phyloP scores from a whole-genome alignment of 2,329 filamentous ascomycete genomes.

The Aspergillus transmontanensis region DNA sequence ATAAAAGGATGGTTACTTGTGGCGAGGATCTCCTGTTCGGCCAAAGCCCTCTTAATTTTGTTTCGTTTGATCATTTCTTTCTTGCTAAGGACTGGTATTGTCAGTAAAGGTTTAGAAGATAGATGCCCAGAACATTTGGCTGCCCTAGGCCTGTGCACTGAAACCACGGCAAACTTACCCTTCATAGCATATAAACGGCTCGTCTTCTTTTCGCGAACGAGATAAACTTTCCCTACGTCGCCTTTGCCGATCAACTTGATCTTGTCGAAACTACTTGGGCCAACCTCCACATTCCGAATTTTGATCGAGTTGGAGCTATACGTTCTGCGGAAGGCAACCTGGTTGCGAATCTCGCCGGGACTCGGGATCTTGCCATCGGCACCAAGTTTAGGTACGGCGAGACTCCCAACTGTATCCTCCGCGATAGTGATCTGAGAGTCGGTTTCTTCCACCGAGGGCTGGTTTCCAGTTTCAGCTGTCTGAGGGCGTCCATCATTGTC shows the following conservation, averaged over 20 bases:
- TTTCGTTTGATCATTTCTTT: slow-evolving; percentile 99
- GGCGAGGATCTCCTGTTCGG: slow-evolving; percentile 95
- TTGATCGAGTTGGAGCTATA: slow-evolving; percentile 99
- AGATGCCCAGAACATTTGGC: neutral
- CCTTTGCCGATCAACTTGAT: slow-evolving; percentile 99
- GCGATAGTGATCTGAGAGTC: slow-evolving; percentile 58
- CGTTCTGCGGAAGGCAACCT: slow-evolving; percentile 82
- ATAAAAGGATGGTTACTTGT: slow-evolving; percentile 99
- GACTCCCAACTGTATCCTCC: slow-evolving; percentile 41
- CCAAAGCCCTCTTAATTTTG: slow-evolving; percentile 97
- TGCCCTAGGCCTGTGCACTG: too few relatives aligned
- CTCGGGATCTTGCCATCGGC: slow-evolving; percentile 67
- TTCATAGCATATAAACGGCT: slow-evolving; percentile 97
- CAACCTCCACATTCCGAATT: slow-evolving; percentile 93
- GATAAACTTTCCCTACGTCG: slow-evolving; percentile 96
- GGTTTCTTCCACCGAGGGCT: slow-evolving; percentile 67
- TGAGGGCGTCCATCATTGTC: slow-evolving; percentile 70
- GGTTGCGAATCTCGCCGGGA: slow-evolving; percentile 65
- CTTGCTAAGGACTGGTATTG: slow-evolving; percentile 83
- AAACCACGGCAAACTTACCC: slow-evolving; percentile 60
- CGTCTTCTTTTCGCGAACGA: slow-evolving; percentile 98
- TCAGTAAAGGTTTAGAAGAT: slow-evolving; percentile 13
- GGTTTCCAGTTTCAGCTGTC: slow-evolving; percentile 84
- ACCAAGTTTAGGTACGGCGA: slow-evolving; percentile 37
- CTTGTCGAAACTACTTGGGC: slow-evolving; percentile 96